Conservation (phyloP, 306 rosid species). For the Crataegus laevigata region DNA sequence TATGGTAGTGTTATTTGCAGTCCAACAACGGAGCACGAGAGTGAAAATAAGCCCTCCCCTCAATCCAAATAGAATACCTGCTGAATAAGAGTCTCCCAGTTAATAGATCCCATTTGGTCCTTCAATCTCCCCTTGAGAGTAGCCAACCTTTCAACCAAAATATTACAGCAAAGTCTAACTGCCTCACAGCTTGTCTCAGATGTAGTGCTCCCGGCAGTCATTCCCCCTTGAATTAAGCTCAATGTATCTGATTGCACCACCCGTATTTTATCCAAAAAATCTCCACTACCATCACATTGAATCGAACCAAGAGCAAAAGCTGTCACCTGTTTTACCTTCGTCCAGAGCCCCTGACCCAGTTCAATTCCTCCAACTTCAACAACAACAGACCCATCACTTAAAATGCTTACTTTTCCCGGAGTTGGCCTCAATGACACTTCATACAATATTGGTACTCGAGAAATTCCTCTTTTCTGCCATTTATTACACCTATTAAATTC, state of each 20-base stretch:
- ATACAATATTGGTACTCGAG: conserved; percentile 55
- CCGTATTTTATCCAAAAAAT: conserved; percentile 53
- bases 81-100: conserved; percentile 66
- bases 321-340: conserved; percentile 84
- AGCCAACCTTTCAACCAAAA: conserved; percentile 66
- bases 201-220: conserved; percentile 85
- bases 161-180: conserved; percentile 62
- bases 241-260: conserved; percentile 73
- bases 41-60: not conserved
- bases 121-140: conserved; percentile 55
- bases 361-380: conserved; percentile 96
- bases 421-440: conserved; percentile 45
- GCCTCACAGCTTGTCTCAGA: conserved; percentile 93
- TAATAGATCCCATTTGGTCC: conserved; percentile 46
- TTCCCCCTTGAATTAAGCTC: conserved; percentile 84
- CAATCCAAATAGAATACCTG: conserved; percentile 37
- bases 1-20: not conserved
- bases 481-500: conserved; percentile 54
- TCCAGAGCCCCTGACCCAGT: conserved; percentile 97
- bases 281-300: conserved; percentile 37
- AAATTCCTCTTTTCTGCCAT: conserved; percentile 79
- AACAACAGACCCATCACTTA: conserved; percentile 61
- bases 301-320: conserved; percentile 62
- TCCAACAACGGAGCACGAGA: not conserved
- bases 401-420: conserved; percentile 77